phyloP scores from a whole-genome alignment of 176 grass and related monocot genomes.

The Pontederia paniculata region DNA sequence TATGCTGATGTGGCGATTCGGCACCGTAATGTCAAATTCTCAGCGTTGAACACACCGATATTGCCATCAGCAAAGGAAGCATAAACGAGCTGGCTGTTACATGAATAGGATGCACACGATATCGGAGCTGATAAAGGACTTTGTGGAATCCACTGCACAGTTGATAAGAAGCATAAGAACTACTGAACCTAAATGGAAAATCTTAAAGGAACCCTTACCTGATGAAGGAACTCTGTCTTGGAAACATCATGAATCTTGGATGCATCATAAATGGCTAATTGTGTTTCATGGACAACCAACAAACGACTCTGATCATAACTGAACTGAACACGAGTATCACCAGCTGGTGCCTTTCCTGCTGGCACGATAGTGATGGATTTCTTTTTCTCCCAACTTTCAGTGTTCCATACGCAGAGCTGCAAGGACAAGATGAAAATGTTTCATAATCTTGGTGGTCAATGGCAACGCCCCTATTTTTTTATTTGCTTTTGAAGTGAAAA shows the following conservation, averaged over 20 bases:
- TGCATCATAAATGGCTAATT: constrained; percentile 83
- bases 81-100: constrained; percentile 79
- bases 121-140: constrained; percentile 59
- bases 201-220: constrained; percentile 31
- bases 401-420: constrained; percentile 80
- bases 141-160: constrained; percentile 89
- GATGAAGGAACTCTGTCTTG: constrained; percentile 75
- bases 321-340: constrained; percentile 89
- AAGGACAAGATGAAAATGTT: constrained; percentile 16
- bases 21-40: constrained; percentile 88
- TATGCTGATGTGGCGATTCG: constrained; percentile 61
- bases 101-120: constrained; percentile 73
- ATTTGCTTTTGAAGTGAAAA: too few relatives aligned
- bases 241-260: constrained; percentile 78
- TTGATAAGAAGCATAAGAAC: constrained; percentile 12
- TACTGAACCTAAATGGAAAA: constrained; percentile 6
- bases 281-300: constrained; percentile 89
- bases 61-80: constrained; percentile 77
- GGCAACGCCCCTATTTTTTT: too few relatives aligned
- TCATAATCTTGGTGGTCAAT: neutral
- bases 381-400: constrained; percentile 82
- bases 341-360: constrained; percentile 57
- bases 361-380: constrained; percentile 59
- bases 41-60: constrained; percentile 75
- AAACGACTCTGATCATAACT: constrained; percentile 75